Evolutionary conservation across 176 grass and related monocot genomes (phyloP).

Genomic region (Coix lacrymajobi): DNA sequence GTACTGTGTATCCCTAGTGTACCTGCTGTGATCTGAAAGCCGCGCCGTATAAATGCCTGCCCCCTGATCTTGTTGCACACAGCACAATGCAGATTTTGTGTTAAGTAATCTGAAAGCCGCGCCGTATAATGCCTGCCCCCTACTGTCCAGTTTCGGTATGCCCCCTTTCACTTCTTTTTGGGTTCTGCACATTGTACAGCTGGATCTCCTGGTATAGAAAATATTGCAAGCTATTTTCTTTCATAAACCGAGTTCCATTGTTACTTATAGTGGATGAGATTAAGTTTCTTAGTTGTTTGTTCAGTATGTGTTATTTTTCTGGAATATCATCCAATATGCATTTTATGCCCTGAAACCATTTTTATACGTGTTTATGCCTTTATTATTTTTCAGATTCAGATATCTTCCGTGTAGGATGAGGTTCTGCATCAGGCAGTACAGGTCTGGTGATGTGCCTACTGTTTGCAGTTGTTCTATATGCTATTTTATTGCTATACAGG

Average conservation of each 20-base stretch:
- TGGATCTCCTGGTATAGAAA: slow-evolving; percentile 8
- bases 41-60: not conserved
- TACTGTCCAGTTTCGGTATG: not conserved
- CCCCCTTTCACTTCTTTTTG: not conserved
- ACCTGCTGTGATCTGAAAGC: not conserved
- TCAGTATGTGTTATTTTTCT: not conserved
- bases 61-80: not conserved
- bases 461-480: not conserved
- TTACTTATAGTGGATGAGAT: not conserved
- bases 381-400: not conserved
- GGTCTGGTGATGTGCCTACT: not conserved
- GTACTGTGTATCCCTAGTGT: not conserved
- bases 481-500: not conserved
- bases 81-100: not conserved
- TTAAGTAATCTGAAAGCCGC: no score
- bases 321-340: not conserved
- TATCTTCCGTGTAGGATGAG: not conserved
- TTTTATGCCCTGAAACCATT: not conserved
- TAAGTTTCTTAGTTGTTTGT: not conserved
- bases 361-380: not conserved
- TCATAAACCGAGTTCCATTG: not conserved
- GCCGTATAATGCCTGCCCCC: no score
- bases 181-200: not conserved
- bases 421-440: not conserved
- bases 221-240: not conserved